Percentiles rank a stretch among this genome's conserved stretches.
Conservation (phyloP, 2,329 filamentous ascomycete genomes). For the Phoma sp. region DNA sequence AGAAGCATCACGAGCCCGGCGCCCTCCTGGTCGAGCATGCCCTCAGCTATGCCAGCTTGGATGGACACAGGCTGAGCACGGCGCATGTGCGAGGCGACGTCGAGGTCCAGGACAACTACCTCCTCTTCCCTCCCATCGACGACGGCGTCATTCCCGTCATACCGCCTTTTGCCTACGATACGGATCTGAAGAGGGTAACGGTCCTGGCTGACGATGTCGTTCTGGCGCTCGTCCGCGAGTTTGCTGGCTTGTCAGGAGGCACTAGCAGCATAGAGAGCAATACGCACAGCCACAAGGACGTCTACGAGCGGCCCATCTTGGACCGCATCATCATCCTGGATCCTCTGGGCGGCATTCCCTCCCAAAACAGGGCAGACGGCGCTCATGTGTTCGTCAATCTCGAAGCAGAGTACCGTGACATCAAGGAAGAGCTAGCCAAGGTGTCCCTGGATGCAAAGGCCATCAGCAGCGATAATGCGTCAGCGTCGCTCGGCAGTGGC, state of each 20-base stretch:
- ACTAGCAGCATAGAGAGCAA: conserved; percentile 14
- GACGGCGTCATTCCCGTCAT: conserved; percentile 75
- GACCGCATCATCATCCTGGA: conserved; percentile 91
- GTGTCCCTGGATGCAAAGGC: conserved; percentile 23
- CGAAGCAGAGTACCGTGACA: conserved; percentile 81
- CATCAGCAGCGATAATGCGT: conserved; percentile 7
- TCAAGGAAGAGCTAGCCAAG: conserved; percentile 66
- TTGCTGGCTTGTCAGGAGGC: conserved; percentile 66
- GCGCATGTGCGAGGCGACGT: conserved; percentile 46
- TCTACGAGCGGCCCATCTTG: conserved; percentile 56
- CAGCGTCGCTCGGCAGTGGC: conserved; percentile 37
- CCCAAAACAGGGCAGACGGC: conserved; percentile 61
- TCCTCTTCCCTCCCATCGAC: conserved; percentile 70
- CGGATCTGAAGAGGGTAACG: conserved; percentile 51
- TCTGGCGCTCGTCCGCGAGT: conserved; percentile 76
- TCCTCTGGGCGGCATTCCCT: conserved; percentile 83
- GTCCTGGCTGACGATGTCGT: conserved; percentile 69
- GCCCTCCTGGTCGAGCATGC: conserved; percentile 71
- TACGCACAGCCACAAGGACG: conserved; percentile 12
- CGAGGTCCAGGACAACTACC: conserved; percentile 52
- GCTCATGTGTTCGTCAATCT: conserved; percentile 91
- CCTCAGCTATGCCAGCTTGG: conserved; percentile 48
- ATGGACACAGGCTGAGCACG: conserved; percentile 39
- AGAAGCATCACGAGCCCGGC: conserved; percentile 70
- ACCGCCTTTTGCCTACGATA: conserved; percentile 67